These are phyloP conservation scores for Rhynchospora tenuis DNA, from an alignment of 176 grass and related monocot genomes.

Conservation along the genomic window DNA sequence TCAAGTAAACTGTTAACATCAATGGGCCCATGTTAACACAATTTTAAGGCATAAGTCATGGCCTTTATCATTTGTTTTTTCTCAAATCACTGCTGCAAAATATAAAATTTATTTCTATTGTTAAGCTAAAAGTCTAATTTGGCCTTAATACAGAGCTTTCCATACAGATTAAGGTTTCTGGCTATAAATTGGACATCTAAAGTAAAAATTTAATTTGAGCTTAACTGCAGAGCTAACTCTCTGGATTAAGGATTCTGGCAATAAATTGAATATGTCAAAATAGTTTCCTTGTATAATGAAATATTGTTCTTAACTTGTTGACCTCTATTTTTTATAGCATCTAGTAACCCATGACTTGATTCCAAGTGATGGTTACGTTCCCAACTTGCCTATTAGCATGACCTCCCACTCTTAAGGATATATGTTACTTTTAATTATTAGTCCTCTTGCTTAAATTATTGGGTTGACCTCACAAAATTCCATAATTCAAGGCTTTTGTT, in stretches of 20 bases:
- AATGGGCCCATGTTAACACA: not conserved
- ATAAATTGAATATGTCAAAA: not conserved
- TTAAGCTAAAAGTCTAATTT: not conserved
- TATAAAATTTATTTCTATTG: not conserved
- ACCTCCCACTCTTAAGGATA: not conserved
- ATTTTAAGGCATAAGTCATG: not conserved
- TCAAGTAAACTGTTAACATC: constrained; percentile 8
- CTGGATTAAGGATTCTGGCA: not conserved
- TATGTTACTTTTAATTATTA: not conserved
- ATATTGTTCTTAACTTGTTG: not conserved
- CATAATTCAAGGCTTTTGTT: not conserved
- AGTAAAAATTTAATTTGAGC: too few relatives aligned
- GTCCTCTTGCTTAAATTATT: not conserved
- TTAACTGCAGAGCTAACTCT: not conserved
- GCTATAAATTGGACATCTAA: not conserved
- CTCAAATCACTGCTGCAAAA: not conserved
- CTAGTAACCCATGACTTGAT: not conserved
- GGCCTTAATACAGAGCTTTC: not conserved
- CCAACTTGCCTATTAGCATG: not conserved
- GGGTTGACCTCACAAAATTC: not conserved
- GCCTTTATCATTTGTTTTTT: not conserved
- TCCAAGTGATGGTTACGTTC: not conserved
- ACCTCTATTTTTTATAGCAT: not conserved
- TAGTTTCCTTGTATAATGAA: not conserved
- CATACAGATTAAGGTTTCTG: not conserved